These are phyloP conservation scores for Yamadazyma ubonensis DNA, from an alignment of 805 yeast genomes.

Conservation along the genomic window DNA sequence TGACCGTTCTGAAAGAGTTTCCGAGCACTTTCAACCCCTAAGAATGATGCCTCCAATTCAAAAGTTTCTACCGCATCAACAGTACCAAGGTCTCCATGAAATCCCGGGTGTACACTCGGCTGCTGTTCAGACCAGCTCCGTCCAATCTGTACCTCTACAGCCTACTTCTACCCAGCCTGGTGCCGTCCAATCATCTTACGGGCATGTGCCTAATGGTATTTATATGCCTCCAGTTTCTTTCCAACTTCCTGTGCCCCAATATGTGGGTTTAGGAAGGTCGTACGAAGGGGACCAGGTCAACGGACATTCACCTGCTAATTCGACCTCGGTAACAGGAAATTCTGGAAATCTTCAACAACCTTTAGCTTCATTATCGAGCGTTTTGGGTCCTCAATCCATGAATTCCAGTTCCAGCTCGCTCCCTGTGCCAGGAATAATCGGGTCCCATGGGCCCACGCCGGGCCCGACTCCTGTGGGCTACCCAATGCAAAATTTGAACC, in stretches of 20 bases:
- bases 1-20: not conserved
- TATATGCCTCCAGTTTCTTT: not conserved
- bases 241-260: slow-evolving; percentile 4
- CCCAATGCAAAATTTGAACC: not conserved
- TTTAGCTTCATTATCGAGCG: not conserved
- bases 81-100: not conserved
- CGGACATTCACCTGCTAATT: not conserved
- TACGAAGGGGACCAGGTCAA: not conserved
- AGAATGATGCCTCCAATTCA: slow-evolving; percentile 7
- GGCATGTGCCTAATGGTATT: not conserved
- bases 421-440: too few species aligned
- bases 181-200: slow-evolving; percentile 2
- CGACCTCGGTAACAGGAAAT: not conserved
- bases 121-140: too few species aligned
- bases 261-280: slow-evolving; percentile 1
- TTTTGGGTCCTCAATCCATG: not conserved
- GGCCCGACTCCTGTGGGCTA: not conserved
- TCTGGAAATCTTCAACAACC: not conserved
- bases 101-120: not conserved
- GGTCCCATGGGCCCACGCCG: not conserved
- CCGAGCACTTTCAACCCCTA: not conserved
- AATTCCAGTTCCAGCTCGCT: too few species aligned
- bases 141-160: too few species aligned
- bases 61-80: not conserved
- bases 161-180: too few species aligned